Percentiles rank a stretch among this genome's conserved stretches.
These are phyloP conservation scores for Rhododendron kiyosumense DNA, from an alignment of 148 eudicot species.

Conservation along the genomic window DNA sequence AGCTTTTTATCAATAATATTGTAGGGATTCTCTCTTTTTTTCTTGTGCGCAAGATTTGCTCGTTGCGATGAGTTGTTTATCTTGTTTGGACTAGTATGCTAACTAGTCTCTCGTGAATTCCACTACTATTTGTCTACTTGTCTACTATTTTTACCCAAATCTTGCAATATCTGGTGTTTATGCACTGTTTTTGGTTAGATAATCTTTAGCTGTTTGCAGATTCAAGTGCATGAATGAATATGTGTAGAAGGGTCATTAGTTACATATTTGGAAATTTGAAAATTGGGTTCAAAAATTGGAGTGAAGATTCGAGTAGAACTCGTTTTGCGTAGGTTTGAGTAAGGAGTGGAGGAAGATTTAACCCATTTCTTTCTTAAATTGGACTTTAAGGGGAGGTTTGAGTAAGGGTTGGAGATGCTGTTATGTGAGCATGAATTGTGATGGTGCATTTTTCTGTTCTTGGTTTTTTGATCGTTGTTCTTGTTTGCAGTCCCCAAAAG, in stretches of 20 bases:
- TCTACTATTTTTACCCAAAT: neutral
- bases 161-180: neutral
- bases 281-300: neutral
- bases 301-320: neutral
- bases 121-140: neutral
- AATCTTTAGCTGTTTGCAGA: neutral
- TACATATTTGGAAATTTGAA: neutral
- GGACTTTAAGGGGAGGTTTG: neutral
- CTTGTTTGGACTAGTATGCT: too few species aligned
- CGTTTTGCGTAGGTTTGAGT: neutral
- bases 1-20: too few species aligned
- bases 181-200: neutral
- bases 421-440: neutral
- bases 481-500: slow-evolving; percentile 86
- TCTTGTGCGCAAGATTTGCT: too few species aligned
- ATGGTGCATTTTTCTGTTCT: neutral
- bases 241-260: neutral
- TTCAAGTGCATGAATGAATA: neutral
- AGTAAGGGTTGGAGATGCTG: neutral
- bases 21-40: too few species aligned
- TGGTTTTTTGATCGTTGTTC: neutral
- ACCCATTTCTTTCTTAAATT: neutral
- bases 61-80: too few species aligned
- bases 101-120: too few species aligned
- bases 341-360: neutral